These are phyloP conservation scores for Dictyostelium capitatum DNA, from an alignment of 78 protist genomes.

Conservation along the genomic window DNA sequence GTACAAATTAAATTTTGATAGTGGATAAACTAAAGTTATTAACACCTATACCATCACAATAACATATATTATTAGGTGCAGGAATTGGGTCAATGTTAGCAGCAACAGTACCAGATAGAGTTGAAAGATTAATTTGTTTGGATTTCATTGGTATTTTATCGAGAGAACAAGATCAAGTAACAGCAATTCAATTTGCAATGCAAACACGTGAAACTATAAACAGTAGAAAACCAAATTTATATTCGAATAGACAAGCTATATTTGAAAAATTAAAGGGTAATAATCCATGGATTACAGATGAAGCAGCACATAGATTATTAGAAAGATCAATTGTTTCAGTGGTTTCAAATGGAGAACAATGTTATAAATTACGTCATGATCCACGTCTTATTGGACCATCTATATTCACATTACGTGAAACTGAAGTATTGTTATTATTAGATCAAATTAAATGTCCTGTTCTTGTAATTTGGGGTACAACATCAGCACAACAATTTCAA, in stretches of 20 bases:
- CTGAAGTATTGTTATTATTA: slow-evolving; percentile 37
- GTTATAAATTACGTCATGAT: slow-evolving; percentile 61
- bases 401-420: slow-evolving; percentile 39
- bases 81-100: slow-evolving; percentile 41
- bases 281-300: slow-evolving; percentile 66
- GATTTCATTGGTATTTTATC: slow-evolving; percentile 65
- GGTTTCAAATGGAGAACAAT: slow-evolving; percentile 46
- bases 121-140: slow-evolving; percentile 55
- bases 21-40: no score
- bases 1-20: no score
- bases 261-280: slow-evolving; percentile 55
- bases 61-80: not conserved
- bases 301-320: slow-evolving; percentile 41
- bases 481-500: slow-evolving; percentile 36
- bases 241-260: slow-evolving; percentile 33
- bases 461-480: slow-evolving; percentile 45
- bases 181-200: slow-evolving; percentile 59
- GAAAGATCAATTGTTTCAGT: slow-evolving; percentile 32
- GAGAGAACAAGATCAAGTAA: slow-evolving; percentile 47
- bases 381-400: slow-evolving; percentile 50
- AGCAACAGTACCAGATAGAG: slow-evolving; percentile 56
- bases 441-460: slow-evolving; percentile 52
- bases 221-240: slow-evolving; percentile 50
- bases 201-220: slow-evolving; percentile 27
- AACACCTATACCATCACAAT: not conserved